phyloP scores from a whole-genome alignment of 495 filamentous ascomycete genomes.

The Oidiodendron maius region DNA sequence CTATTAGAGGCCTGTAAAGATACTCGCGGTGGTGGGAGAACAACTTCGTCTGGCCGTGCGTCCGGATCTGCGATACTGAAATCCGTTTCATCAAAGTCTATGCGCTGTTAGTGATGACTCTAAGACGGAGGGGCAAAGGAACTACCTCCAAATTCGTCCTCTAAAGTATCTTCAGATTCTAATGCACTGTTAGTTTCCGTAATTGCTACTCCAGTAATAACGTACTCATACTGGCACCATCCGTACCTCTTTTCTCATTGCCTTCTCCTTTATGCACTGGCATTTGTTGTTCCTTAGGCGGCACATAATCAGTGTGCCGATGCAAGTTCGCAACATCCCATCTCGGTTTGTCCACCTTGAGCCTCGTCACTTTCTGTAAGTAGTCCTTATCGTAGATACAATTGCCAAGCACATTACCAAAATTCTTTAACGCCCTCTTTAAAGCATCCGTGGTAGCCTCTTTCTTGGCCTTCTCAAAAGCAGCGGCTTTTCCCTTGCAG shows the following conservation, averaged over 20 bases:
- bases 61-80: constrained; percentile 55
- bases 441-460: constrained; percentile 92
- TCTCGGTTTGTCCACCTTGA: constrained; percentile 63
- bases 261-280: constrained; percentile 18
- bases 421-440: constrained; percentile 83
- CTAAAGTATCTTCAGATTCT: constrained; percentile 34
- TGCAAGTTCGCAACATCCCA: constrained; percentile 74
- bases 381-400: constrained; percentile 98
- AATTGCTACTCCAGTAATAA: background rate
- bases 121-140: constrained; percentile 3
- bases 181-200: constrained; percentile 19
- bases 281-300: constrained; percentile 38
- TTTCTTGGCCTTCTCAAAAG: constrained; percentile 97
- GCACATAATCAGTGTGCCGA: constrained; percentile 67
- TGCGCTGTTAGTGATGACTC: constrained; percentile 19
- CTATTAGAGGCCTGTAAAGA: constrained; percentile 10
- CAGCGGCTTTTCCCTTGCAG: constrained; percentile 85
- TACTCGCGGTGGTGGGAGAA: constrained; percentile 13
- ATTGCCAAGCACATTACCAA: constrained; percentile 94
- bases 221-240: constrained; percentile 18
- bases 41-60: constrained; percentile 53
- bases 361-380: constrained; percentile 71
- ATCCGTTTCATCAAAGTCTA: constrained; percentile 68
- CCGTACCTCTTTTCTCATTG: constrained; percentile 25
- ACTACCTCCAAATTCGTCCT: constrained; percentile 69